phyloP scores from a whole-genome alignment of 768 basidiomycete species.

The Tephrocybe sp. region DNA sequence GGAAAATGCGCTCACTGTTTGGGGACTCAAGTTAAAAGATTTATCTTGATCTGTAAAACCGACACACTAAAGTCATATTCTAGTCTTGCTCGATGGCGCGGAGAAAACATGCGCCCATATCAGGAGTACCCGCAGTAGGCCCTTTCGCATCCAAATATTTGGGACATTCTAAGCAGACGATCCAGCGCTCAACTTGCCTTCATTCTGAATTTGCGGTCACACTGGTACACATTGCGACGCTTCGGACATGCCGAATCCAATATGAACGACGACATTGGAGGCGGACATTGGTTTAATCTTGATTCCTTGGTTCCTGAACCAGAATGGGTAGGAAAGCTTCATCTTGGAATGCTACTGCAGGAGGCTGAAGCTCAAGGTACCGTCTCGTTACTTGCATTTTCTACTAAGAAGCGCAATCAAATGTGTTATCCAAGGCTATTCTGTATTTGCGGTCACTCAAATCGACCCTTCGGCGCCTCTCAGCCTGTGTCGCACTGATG shows the following conservation, averaged over 20 bases:
- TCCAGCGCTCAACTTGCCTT: slow-evolving; percentile 80
- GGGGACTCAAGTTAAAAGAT: slow-evolving; percentile 69
- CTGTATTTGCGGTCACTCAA: slow-evolving; percentile 74
- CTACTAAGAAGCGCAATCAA: too few relatives aligned
- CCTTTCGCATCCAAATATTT: too few relatives aligned
- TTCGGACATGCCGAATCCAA: slow-evolving; percentile 60
- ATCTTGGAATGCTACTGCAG: slow-evolving; percentile 83
- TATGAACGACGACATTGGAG: slow-evolving; percentile 32
- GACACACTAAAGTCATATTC: slow-evolving; percentile 10
- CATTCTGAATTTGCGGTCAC: slow-evolving; percentile 81
- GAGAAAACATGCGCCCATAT: slow-evolving; percentile 76
- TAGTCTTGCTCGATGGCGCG: slow-evolving; percentile 84
- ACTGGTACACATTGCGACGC: slow-evolving; percentile 87
- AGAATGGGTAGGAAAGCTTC: slow-evolving; percentile 82
- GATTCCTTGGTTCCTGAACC: slow-evolving; percentile 73
- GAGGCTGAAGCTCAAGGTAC: slow-evolving; percentile 87
- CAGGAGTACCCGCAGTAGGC: slow-evolving; percentile 75
- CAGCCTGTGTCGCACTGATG: slow-evolving; percentile 62
- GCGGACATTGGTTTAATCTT: slow-evolving; percentile 55
- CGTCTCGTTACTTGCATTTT: too few relatives aligned
- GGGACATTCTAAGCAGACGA: too few relatives aligned
- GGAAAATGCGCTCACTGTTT: slow-evolving; percentile 80
- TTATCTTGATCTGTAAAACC: slow-evolving; percentile 7
- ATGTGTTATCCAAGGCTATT: too few relatives aligned
- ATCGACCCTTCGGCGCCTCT: slow-evolving; percentile 52